These are phyloP conservation scores for Aleurites moluccanus DNA, from an alignment of 441 rosid species.

Conservation along the genomic window DNA sequence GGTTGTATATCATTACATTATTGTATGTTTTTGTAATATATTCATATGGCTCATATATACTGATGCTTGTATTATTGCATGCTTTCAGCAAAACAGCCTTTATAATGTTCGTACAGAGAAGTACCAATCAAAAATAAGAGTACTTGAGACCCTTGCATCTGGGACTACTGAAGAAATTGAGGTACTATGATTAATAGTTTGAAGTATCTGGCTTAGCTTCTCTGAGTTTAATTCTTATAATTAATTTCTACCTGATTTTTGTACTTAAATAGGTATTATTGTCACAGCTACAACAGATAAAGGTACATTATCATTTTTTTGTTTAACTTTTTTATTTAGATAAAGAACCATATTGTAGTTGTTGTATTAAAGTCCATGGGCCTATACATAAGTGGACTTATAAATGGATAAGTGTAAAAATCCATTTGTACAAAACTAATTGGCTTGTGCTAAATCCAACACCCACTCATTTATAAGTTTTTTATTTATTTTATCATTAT, in stretches of 20 bases:
- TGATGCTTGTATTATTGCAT: constrained; percentile 29
- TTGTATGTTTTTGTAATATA: background rate
- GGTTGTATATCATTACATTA: background rate
- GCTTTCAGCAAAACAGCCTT: constrained; percentile 60
- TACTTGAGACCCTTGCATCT: constrained; percentile 73
- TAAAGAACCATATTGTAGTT: constrained; percentile 3
- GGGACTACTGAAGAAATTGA: constrained; percentile 69
- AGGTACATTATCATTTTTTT: constrained; percentile 47
- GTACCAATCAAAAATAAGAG: constrained; percentile 34
- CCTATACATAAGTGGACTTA: too few relatives aligned
- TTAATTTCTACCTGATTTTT: constrained; percentile 27
- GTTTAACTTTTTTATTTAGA: constrained; percentile 6
- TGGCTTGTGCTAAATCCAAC: too few relatives aligned
- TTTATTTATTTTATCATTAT: too few relatives aligned
- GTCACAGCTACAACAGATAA: constrained; percentile 56
- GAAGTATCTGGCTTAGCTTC: constrained; percentile 20
- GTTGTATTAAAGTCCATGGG: too few relatives aligned
- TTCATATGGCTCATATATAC: constrained; percentile 22
- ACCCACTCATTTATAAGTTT: too few relatives aligned
- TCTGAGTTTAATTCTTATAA: constrained; percentile 8
- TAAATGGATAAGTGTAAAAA: too few relatives aligned
- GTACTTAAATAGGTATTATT: constrained; percentile 50
- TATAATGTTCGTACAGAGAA: constrained; percentile 25
- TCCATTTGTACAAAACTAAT: too few relatives aligned
- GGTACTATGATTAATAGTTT: constrained; percentile 42